These are phyloP conservation scores for Lojkania enalia DNA, from an alignment of 2,329 filamentous ascomycete species.

Conservation along the genomic window DNA sequence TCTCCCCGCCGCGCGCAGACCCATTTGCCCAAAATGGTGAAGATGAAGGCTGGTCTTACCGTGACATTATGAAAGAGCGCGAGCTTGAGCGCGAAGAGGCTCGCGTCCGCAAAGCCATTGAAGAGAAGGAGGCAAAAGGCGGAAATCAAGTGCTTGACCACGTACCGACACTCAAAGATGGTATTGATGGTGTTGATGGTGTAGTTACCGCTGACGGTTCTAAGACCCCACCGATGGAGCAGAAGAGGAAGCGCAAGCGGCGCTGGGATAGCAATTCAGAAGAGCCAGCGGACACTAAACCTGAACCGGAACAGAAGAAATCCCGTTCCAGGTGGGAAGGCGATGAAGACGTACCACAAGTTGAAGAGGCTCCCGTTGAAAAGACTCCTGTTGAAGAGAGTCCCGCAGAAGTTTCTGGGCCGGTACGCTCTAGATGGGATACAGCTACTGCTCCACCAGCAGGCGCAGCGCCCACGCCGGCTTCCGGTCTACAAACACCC, in stretches of 20 bases:
- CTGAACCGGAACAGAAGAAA: constrained; percentile 58
- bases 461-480: constrained; percentile 13
- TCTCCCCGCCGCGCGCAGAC: constrained; percentile 85
- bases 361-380: constrained; percentile 38
- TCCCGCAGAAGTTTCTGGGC: constrained; percentile 57
- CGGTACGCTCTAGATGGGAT: constrained; percentile 45
- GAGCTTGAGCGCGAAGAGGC: constrained; percentile 94
- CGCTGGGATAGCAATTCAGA: constrained; percentile 84
- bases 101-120: constrained; percentile 77
- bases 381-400: constrained; percentile 58
- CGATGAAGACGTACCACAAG: constrained; percentile 39
- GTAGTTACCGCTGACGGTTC: constrained; percentile 73
- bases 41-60: constrained; percentile 78
- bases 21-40: constrained; percentile 78
- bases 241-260: constrained; percentile 66
- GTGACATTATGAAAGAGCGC: constrained; percentile 85
- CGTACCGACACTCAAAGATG: constrained; percentile 72
- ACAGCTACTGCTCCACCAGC: constrained; percentile 26
- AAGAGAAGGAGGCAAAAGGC: constrained; percentile 68
- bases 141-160: constrained; percentile 66
- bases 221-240: constrained; percentile 66
- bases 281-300: constrained; percentile 24
- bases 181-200: constrained; percentile 46
- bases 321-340: constrained; percentile 86
- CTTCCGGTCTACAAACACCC: constrained; percentile 26